Base-by-base conservation (phyloP, 1,284 basidiomycete species). In the Stygiomarasmius scandens region DNA sequence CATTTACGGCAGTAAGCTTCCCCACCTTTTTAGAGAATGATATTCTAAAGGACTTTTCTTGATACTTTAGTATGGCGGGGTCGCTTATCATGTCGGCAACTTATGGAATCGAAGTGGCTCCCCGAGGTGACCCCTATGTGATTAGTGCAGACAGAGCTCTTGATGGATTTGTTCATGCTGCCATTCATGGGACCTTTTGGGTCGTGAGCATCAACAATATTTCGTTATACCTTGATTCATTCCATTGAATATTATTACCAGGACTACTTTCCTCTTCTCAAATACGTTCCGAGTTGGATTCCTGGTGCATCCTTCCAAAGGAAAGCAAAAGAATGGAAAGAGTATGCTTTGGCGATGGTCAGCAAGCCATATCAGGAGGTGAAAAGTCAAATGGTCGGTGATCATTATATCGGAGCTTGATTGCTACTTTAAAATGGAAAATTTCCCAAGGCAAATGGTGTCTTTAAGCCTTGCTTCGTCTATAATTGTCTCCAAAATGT, bases 341-440 rank as follows among this genome's bases (percentile, higher is more conserved):
- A 24, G 25, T 27, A 48, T 44, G 36, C 52, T 20, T 54, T 48
- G 32, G n/a, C 43, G 16, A 36, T 24, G 22, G 27, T 50, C 6
- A 49, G 49, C 14, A 24, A 49, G 3, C 47, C 54, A 27, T 82
- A 73, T 50, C 71, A 74, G 41, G 70, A 69, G 32, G 73, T 77
- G n/a, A 71, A 76, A 66, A 64, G 71, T 16, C 71, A 73, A 52
- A 74, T 79, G 70, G 81, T 77, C 55, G 8, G 38, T 41, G n/a
- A 16, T 19, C n/a, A n/a, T n/a, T n/a, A n/a, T n/a, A n/a, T n/a
- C n/a, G n/a, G n/a, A n/a, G n/a, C n/a, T n/a, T n/a, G n/a, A n/a
- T n/a, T n/a, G n/a, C n/a, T n/a, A n/a, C n/a, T n/a, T n/a, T n/a
- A 8, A 8, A n/a, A n/a, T n/a, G n/a, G n/a, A n/a, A n/a, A 8